phyloP scores from a whole-genome alignment of 1,284 basidiomycete species.

The Apiotrichum sp. region DNA sequence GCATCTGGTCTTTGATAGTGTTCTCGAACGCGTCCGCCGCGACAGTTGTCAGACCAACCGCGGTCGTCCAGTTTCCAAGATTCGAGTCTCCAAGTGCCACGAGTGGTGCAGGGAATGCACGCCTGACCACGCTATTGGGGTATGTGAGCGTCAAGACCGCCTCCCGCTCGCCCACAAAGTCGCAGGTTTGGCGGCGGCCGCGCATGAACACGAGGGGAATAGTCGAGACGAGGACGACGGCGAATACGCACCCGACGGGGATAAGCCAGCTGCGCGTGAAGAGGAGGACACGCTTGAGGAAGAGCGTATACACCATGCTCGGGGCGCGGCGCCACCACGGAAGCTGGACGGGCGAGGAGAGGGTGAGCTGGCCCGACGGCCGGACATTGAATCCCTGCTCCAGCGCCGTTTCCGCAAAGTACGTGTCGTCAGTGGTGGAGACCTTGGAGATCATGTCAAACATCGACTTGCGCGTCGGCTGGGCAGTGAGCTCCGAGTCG shows the following conservation, averaged over 20 bases:
- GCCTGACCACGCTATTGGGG: constrained; percentile 4
- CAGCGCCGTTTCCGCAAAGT: background rate
- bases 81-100: constrained; percentile 30
- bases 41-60: constrained; percentile 35
- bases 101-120: constrained; percentile 51
- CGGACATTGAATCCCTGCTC: background rate
- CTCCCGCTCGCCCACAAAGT: constrained; percentile 7
- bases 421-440: background rate
- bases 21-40: constrained; percentile 55
- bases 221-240: constrained; percentile 60
- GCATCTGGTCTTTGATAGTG: constrained; percentile 52
- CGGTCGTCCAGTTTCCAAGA: constrained; percentile 8
- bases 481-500: background rate
- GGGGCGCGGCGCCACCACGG: constrained; percentile 2
- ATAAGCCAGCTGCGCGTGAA: constrained; percentile 62
- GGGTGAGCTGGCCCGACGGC: background rate
- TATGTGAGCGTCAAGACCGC: constrained; percentile 17
- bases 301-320: constrained; percentile 54
- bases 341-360: background rate
- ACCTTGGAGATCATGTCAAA: too few relatives aligned
- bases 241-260: constrained; percentile 56
- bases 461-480: too few relatives aligned
- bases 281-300: constrained; percentile 64
- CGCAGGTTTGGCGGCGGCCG: constrained; percentile 53
- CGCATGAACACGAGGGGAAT: constrained; percentile 62